Base-by-base conservation (phyloP, 2,329 filamentous ascomycete genomes). In the Monosporascus cannonballus region DNA sequence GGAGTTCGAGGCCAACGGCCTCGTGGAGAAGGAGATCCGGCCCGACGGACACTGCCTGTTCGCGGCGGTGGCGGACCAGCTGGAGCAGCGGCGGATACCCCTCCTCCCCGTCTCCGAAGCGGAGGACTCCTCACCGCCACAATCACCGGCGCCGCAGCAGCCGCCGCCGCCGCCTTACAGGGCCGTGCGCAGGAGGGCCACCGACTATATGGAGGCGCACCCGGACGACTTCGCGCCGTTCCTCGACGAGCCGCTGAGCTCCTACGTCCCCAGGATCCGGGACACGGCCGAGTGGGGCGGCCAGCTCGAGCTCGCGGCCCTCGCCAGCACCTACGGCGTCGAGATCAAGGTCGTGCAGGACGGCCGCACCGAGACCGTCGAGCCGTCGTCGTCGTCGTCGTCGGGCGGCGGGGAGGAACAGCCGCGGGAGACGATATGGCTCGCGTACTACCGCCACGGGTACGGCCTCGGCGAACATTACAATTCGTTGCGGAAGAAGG, bases 401-500 rank as follows among this genome's bases (percentile, higher is more conserved):
- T 76, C 72, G 20, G 66, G 60, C 4, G 71, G 70, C 18, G 64
- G 67, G n/a, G 65, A 74, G 49, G 75, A 72, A 22, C 67, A 48
- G 48, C 9, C 8, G 47, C 8, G 37, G 59, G 80, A 80, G 61
- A 82, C 81, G 59, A 79, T 96, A 49, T 97, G 94, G 93, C 70
- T 99, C 70, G 93, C 91, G 37, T 99, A 97, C 71, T 97, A 97
- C 71, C 81, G 89, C 63, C 91, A 96, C 73, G 90, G 89, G 48
- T 97, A 95, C 69, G 93, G 93, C 1, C 75, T 99, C 48, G 94
- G 94, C 14, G 94, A 97, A 74, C 94, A 99, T 73, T 99, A 99
- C 72, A 99, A 99, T 68, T 96, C 92, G 50, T 71, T 99, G 67
- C 71, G 82, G 61, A 80, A 76, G 64, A 67, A 67, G 15, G 44